Evolutionary conservation across 208 protist genomes (phyloP).

Genomic region (Trypanosomatidae sp.): DNA sequence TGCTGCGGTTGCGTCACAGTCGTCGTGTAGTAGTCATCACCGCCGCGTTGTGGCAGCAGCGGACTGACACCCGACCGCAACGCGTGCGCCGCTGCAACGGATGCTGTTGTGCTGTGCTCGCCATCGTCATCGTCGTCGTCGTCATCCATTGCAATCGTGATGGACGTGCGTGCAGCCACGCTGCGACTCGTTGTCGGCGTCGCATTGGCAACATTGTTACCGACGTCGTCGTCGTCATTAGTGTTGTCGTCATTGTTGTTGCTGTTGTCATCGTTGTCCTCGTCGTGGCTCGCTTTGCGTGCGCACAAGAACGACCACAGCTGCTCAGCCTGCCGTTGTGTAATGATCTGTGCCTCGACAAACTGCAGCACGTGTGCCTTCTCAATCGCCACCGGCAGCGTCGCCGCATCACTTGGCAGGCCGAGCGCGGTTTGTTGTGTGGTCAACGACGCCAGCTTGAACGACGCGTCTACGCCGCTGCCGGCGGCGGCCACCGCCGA

Average conservation of each 20-base stretch:
- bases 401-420: conserved; percentile 14
- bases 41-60: too few species aligned
- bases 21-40: too few species aligned
- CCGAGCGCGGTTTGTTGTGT: conserved; percentile 40
- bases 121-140: too few species aligned
- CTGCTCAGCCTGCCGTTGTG: conserved; percentile 38
- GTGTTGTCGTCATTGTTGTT: conserved; percentile 1
- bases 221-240: too few species aligned
- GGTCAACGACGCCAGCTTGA: conserved; percentile 52
- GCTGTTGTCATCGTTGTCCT: conserved; percentile 3
- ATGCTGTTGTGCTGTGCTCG: too few species aligned
- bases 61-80: too few species aligned
- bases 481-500: neutral
- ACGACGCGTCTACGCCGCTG: conserved; percentile 17
- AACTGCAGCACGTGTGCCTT: conserved; percentile 67
- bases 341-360: conserved; percentile 69
- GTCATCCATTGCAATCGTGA: too few species aligned
- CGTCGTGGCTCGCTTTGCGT: conserved; percentile 3
- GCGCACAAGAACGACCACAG: conserved; percentile 55
- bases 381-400: conserved; percentile 40
- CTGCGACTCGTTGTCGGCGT: too few species aligned
- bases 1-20: too few species aligned
- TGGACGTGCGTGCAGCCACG: too few species aligned
- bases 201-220: too few species aligned
- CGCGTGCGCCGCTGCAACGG: too few species aligned